phyloP scores from a whole-genome alignment of 2,329 filamentous ascomycete genomes.

The Phoma herbarum region DNA sequence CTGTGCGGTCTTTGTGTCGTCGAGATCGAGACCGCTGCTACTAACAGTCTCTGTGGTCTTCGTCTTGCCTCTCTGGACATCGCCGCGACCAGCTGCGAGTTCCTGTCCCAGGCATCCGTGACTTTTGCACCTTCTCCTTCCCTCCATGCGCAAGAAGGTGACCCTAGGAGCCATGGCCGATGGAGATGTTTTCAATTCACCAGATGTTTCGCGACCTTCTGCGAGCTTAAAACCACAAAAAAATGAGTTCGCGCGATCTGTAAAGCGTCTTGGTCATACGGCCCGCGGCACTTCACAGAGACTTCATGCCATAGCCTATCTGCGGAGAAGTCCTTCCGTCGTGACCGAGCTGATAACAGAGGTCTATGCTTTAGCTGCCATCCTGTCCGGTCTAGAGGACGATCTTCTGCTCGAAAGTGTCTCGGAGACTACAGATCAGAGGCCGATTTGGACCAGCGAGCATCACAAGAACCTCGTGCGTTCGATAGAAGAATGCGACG shows the following conservation, averaged over 20 bases:
- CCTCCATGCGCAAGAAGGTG: constrained; percentile 10
- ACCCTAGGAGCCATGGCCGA: neutral
- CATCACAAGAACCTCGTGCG: neutral
- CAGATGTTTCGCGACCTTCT: neutral
- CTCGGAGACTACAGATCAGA: no score
- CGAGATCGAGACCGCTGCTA: neutral
- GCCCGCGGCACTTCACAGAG: constrained; percentile 5
- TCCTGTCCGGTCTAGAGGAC: neutral
- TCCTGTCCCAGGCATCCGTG: neutral
- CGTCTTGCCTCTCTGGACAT: no score
- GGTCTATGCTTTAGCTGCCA: neutral
- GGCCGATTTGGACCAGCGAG: constrained; percentile 5
- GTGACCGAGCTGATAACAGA: neutral
- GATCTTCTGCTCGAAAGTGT: neutral
- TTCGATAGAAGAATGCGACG: neutral
- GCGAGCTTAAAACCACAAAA: neutral
- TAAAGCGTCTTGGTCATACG: neutral
- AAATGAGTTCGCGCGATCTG: neutral
- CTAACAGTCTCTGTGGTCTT: neutral
- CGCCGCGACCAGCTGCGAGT: neutral
- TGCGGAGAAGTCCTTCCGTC: neutral
- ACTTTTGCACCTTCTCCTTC: neutral
- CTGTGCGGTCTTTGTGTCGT: neutral
- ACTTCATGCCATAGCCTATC: neutral
- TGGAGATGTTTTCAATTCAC: neutral